Conservation (phyloP, 2,329 filamentous ascomycete species). For the Colletotrichum paranaense region DNA sequence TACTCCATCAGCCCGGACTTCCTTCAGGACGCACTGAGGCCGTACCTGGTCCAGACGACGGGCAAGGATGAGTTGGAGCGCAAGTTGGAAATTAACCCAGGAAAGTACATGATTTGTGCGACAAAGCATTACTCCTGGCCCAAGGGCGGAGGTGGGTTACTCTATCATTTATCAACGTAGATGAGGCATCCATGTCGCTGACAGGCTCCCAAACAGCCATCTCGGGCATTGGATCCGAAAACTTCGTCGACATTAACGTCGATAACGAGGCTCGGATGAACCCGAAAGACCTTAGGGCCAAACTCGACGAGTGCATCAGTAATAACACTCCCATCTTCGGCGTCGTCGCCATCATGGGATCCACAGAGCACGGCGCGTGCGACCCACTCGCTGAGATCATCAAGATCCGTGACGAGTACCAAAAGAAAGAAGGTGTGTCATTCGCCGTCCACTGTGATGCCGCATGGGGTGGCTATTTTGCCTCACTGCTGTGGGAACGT, state of each 20-base stretch:
- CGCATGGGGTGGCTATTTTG: constrained; percentile 63
- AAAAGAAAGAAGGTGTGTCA: constrained; percentile 52
- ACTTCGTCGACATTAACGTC: not conserved
- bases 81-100: constrained; percentile 46
- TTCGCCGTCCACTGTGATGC: constrained; percentile 60
- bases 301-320: not conserved
- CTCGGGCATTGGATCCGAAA: not conserved
- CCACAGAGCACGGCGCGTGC: constrained; percentile 50
- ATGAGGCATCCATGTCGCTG: not conserved
- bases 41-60: constrained; percentile 47
- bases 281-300: not conserved
- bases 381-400: constrained; percentile 53
- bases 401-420: constrained; percentile 51
- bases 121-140: constrained; percentile 62
- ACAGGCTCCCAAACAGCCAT: not conserved
- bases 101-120: constrained; percentile 50
- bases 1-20: not conserved
- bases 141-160: constrained; percentile 54
- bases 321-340: constrained; percentile 32
- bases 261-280: not conserved
- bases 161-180: not conserved
- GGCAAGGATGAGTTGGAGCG: constrained; percentile 52
- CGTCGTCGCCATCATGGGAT: not conserved
- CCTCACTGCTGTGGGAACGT: constrained; percentile 53
- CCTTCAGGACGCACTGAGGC: not conserved